Evolutionary conservation across 129 eudicot species (phyloP), one percentile per base, ranked within the genome.

Genomic region (Helianthus tuberosus): DNA sequence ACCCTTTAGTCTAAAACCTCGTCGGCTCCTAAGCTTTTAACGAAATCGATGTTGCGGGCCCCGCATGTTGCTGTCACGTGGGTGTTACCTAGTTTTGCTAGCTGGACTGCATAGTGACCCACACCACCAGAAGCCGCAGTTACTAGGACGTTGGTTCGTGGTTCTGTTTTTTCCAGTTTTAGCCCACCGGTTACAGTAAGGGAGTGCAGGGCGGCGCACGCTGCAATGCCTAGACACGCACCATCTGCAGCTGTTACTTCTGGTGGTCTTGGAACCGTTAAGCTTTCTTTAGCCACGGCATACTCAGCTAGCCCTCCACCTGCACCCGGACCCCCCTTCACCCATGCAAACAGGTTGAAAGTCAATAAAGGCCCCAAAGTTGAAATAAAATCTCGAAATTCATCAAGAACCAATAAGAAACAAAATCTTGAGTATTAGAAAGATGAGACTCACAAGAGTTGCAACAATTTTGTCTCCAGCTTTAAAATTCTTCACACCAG

Each of bases 111-210:
- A 12, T 82, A 86, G 77, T 89, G 96, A 27, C 96, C 96, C 29
- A 89, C 96, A 2, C 96, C 96, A 5, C 96, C 96, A 3, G 96
- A 89, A 10, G 89, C 96, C 0, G 92, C 92, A 0, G 96, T 89
- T 65, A 89, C 64, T 1, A 89, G 87, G 25, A 89, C 74, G 55
- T 89, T 87, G 69, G 81, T 80, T 51, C 53, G 71, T 8, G 84
- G 85, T 20, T 85, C 84, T 12, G 27, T 89, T 35, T 82, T 84
- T 11, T 84, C 92, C 2, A 89, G 87, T 43, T 87, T 84, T 17
- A 89, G 67, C 10, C 85, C 89, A 0, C 85, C 85, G 3, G 79
- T 46, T 39, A 70, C 62, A 7, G 90, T 85, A 16, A 87, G 88
- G 49, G 81, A 79, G 64, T 77, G 86, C 62, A 82, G 81, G 39